A percentile compares a stretch with the other conserved stretches of the same genome.
Conservation (phyloP, 208 protist genomes). For the Phytomonas serpens region DNA sequence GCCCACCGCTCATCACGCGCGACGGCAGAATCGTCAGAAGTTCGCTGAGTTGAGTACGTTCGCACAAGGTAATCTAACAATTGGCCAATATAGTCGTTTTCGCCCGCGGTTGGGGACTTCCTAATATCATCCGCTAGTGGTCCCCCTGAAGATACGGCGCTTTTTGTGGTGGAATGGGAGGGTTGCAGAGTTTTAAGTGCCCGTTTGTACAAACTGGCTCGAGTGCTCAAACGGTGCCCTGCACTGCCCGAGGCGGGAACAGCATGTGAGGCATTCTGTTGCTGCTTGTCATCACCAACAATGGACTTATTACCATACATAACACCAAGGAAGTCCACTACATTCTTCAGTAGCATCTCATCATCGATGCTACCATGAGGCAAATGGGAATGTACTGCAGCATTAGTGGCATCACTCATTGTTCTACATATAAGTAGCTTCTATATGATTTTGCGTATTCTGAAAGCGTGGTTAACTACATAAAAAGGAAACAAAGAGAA, state of each 20-base stretch:
- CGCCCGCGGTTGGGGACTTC: not conserved
- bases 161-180: not conserved
- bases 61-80: constrained; percentile 24
- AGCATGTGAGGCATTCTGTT: not conserved
- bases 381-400: not conserved
- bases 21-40: constrained; percentile 4
- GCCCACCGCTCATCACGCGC: constrained; percentile 9
- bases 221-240: not conserved
- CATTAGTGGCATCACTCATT: not conserved
- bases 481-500: not conserved
- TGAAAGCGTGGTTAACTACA: not conserved
- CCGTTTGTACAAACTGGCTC: not conserved
- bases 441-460: not conserved
- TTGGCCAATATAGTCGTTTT: constrained; percentile 25
- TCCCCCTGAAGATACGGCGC: not conserved
- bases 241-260: not conserved
- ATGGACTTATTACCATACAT: constrained; percentile 18
- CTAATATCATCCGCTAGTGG: not conserved
- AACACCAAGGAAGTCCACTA: constrained; percentile 19
- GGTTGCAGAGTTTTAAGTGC: not conserved
- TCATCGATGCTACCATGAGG: not conserved
- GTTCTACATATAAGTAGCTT: not conserved
- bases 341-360: not conserved
- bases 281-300: not conserved
- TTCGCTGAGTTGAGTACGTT: constrained; percentile 21